Base-by-base conservation (phyloP, 202 grass and related monocot species). In the Tripidium arundinaceum region DNA sequence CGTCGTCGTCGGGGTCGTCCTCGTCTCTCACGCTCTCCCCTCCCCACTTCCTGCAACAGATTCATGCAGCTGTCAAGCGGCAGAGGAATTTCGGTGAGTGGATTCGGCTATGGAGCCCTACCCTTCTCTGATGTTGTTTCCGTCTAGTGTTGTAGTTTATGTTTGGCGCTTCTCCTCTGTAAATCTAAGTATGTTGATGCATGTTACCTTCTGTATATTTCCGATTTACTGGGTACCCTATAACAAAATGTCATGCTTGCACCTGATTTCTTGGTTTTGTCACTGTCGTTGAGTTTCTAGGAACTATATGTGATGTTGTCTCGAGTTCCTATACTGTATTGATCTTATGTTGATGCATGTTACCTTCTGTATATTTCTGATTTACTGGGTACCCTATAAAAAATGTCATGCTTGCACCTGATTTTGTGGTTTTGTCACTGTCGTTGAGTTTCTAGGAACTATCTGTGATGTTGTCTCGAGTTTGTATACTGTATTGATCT, bases 61-160 rank as follows among this genome's bases (percentile, higher is more conserved):
- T 94, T 79, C 76, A 89, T 63, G 95, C 88, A 16, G 94, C 88
- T 28, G 70, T 89, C 62, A 94, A 94, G 86, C 88, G 92, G 29
- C 94, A 93, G 45, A 89, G 85, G 36, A 86, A 86, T 54, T 22
- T 49, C 4, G 88, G 94, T 98, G 54, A 90, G 87, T 86, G 31
- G 62, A 34, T 54, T 54, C 43, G 19, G 5, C 42, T 71, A 16
- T 47, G 68, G 25, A 75, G 15, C 49, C 46, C 46, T 68, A n/a
- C 43, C 14, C 58, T 72, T 14, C 76, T 41, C 25, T 27, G 41
- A 1, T 26, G 16, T 57, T 79, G 36, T 33, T 87, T 60, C 37
- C 13, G 2, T 59, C 36, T 59, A 69, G 74, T 40, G 21, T 74
- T 94, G 55, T 28, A 71, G 74, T 55, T 45, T 46, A 18, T 21